phyloP scores from a whole-genome alignment of 805 yeast species.

The Saturnispora sanitii region DNA sequence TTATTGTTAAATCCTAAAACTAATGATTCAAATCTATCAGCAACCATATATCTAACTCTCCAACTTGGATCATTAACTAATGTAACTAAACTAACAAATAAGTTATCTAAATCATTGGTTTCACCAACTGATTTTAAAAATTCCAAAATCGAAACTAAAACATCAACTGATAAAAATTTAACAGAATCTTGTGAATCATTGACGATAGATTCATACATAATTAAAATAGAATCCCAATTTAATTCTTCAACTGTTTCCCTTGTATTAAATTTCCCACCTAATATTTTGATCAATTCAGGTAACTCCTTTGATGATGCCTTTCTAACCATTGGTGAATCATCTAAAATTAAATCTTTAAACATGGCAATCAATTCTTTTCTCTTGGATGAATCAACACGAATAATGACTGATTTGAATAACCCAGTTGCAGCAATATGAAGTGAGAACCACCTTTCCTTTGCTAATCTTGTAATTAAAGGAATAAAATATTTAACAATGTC shows the following conservation, averaged over 20 bases:
- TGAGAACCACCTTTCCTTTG: constrained; percentile 91
- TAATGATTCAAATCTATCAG: constrained; percentile 78
- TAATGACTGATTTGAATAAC: constrained; percentile 60
- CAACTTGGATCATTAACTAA: constrained; percentile 85
- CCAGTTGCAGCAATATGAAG: constrained; percentile 88
- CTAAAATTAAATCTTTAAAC: constrained; percentile 64
- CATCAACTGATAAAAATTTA: constrained; percentile 80
- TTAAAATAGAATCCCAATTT: constrained; percentile 70
- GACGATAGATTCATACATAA: constrained; percentile 70
- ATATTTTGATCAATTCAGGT: constrained; percentile 60
- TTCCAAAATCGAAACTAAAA: constrained; percentile 69
- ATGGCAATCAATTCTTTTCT: constrained; percentile 56
- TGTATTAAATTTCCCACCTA: constrained; percentile 26
- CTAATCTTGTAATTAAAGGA: constrained; percentile 66
- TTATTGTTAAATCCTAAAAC: constrained; percentile 54
- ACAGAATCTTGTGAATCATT: constrained; percentile 93
- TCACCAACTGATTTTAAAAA: constrained; percentile 54
- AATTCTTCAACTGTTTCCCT: constrained; percentile 42
- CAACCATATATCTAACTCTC: constrained; percentile 97
- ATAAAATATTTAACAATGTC: constrained; percentile 61
- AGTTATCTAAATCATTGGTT: constrained; percentile 48
- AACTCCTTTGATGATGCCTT: constrained; percentile 84
- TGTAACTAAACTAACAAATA: constrained; percentile 55
- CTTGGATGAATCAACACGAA: constrained; percentile 43
- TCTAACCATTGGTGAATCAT: constrained; percentile 97